phyloP scores from a whole-genome alignment of 1,139 yeast species.

The Pichia sp. region DNA sequence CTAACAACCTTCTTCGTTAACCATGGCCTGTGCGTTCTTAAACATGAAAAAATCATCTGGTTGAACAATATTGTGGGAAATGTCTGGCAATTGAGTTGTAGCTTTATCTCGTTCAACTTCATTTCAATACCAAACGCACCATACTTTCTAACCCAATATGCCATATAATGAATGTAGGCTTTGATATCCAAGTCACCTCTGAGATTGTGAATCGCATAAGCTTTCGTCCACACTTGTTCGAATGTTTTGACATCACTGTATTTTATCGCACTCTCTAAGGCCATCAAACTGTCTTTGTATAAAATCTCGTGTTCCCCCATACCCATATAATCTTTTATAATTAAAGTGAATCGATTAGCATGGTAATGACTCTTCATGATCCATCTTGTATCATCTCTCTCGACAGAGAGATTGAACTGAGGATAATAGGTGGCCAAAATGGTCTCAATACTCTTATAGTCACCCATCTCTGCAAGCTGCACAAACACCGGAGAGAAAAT shows the following conservation, averaged over 20 bases:
- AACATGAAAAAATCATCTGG: constrained; percentile 40
- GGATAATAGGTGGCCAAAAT: constrained; percentile 24
- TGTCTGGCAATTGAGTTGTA: constrained; percentile 7
- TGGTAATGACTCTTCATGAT: constrained; percentile 25
- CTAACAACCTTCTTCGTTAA: constrained; percentile 40
- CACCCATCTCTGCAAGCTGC: constrained; percentile 33
- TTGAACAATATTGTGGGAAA: constrained; percentile 39
- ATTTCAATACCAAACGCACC: constrained; percentile 18
- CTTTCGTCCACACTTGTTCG: constrained; percentile 24
- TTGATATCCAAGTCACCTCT: constrained; percentile 15
- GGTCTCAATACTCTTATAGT: constrained; percentile 31
- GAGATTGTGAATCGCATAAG: constrained; percentile 10
- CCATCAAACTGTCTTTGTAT: constrained; percentile 23
- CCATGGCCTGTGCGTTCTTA: constrained; percentile 37
- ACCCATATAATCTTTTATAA: constrained; percentile 29
- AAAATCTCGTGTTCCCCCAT: constrained; percentile 21
- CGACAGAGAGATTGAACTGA: constrained; percentile 30
- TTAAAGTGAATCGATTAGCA: constrained; percentile 26
- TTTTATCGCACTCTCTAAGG: constrained; percentile 25
- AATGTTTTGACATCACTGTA: constrained; percentile 17
- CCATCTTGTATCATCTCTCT: constrained; percentile 30
- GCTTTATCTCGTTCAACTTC: constrained; percentile 18
- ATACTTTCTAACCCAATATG: constrained; percentile 20
- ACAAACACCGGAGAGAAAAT: constrained; percentile 32
- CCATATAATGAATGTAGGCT: constrained; percentile 22